Evolutionary conservation across 805 yeast genomes (phyloP).

Genomic region (Zygosaccharomyces kombuchaensis): DNA sequence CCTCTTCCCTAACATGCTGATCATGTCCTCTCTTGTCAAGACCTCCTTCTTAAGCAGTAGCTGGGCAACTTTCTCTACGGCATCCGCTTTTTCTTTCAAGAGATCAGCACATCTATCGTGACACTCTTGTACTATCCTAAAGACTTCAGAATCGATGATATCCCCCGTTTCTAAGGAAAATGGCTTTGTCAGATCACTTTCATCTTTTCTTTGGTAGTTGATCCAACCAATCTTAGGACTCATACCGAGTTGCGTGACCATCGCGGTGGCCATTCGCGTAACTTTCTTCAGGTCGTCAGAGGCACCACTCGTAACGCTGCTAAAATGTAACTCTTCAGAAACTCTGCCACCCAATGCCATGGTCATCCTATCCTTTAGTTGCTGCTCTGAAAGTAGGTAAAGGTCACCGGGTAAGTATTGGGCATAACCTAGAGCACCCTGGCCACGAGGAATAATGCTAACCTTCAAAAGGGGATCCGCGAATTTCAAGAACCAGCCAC

Average conservation of each 20-base stretch:
- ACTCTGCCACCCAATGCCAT: slow-evolving; percentile 98
- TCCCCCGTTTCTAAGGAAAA: slow-evolving; percentile 84
- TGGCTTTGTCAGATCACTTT: slow-evolving; percentile 72
- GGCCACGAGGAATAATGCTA: slow-evolving; percentile 94
- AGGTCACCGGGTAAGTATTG: slow-evolving; percentile 94
- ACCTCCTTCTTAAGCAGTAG: slow-evolving; percentile 83
- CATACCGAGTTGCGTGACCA: slow-evolving; percentile 95
- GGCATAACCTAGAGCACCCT: slow-evolving; percentile 96
- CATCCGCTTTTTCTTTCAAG: slow-evolving; percentile 63
- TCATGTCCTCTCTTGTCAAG: slow-evolving; percentile 90
- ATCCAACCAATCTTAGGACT: slow-evolving; percentile 80
- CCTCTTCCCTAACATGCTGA: slow-evolving; percentile 79
- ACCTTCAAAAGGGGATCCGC: slow-evolving; percentile 95
- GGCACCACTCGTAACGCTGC: slow-evolving; percentile 93
- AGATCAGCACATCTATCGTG: slow-evolving; percentile 67
- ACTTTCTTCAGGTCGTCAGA: slow-evolving; percentile 95
- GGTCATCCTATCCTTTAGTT: slow-evolving; percentile 83
- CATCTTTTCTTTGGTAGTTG: slow-evolving; percentile 62
- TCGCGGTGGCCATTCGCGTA: slow-evolving; percentile 84
- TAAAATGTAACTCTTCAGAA: slow-evolving; percentile 87
- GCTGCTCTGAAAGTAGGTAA: slow-evolving; percentile 69
- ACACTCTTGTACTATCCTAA: slow-evolving; percentile 70
- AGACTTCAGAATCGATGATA: slow-evolving; percentile 76
- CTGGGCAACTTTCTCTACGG: slow-evolving; percentile 82
- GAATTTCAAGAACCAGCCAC: slow-evolving; percentile 90